Conservation (phyloP, 169 alveolate species). For the Fabrea salina region DNA sequence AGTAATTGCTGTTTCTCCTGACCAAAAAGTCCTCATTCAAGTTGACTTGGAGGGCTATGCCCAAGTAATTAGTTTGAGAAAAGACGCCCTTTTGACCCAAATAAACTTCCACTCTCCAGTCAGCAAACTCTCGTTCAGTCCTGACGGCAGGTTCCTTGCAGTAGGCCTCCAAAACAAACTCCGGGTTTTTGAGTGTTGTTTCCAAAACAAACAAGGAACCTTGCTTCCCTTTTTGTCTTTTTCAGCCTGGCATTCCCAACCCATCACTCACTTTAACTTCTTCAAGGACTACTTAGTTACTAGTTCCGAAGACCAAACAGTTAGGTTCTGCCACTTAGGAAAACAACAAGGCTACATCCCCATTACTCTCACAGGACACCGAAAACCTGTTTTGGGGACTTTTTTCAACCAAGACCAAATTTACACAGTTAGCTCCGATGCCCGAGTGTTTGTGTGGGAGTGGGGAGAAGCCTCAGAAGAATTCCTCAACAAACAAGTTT, state of each 20-base stretch:
- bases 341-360: constrained; percentile 68
- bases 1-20: neutral
- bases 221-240: neutral
- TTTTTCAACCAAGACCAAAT: constrained; percentile 63
- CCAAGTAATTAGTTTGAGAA: neutral
- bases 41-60: constrained; percentile 22
- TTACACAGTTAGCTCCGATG: constrained; percentile 63
- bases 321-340: constrained; percentile 66
- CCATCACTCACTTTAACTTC: constrained; percentile 46
- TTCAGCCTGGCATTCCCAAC: neutral
- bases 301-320: constrained; percentile 74
- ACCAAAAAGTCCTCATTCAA: neutral
- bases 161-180: neutral
- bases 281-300: constrained; percentile 72
- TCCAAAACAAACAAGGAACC: constrained; percentile 3
- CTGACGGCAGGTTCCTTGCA: constrained; percentile 9
- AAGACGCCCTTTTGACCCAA: neutral
- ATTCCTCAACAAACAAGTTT: constrained; percentile 52
- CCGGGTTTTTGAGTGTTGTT: neutral
- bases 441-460: constrained; percentile 79
- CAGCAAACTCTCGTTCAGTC: neutral
- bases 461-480: constrained; percentile 73
- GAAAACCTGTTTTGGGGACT: constrained; percentile 64
- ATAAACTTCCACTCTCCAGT: constrained; percentile 4
- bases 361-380: constrained; percentile 77